These are phyloP conservation scores for Macadamia tetraphylla DNA, from an alignment of 164 flowering plant genomes.

Conservation along the genomic window DNA sequence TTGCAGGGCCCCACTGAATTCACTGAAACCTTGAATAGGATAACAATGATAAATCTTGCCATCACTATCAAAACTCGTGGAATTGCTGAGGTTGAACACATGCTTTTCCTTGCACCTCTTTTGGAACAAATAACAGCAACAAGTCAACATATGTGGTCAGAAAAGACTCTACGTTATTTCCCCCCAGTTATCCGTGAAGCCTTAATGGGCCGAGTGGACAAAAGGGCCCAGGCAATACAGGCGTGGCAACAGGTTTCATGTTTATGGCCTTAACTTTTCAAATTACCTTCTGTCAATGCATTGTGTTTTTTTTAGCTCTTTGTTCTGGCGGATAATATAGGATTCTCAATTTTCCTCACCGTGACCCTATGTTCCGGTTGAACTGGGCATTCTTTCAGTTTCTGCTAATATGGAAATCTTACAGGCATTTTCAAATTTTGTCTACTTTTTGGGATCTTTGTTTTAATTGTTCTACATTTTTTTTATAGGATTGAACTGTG, in stretches of 20 bases:
- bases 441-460: too few relatives aligned
- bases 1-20: constrained; percentile 90
- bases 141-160: constrained; percentile 97
- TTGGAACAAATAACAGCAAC: constrained; percentile 77
- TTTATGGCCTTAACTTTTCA: background rate
- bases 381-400: too few relatives aligned
- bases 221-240: constrained; percentile 77
- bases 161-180: constrained; percentile 79
- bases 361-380: too few relatives aligned
- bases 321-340: background rate
- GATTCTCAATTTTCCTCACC: too few relatives aligned
- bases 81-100: constrained; percentile 83
- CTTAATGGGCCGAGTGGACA: constrained; percentile 63
- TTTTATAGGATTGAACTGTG: too few relatives aligned
- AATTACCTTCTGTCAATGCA: background rate
- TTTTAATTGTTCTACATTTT: too few relatives aligned
- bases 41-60: constrained; percentile 78
- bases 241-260: constrained; percentile 89
- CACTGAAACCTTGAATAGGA: constrained; percentile 89
- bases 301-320: background rate
- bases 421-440: too few relatives aligned
- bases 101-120: constrained; percentile 72
- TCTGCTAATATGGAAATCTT: too few relatives aligned
- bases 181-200: constrained; percentile 79
- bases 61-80: constrained; percentile 95